phyloP scores from a whole-genome alignment of 306 rosid species.

The Citrullus colocynthis region DNA sequence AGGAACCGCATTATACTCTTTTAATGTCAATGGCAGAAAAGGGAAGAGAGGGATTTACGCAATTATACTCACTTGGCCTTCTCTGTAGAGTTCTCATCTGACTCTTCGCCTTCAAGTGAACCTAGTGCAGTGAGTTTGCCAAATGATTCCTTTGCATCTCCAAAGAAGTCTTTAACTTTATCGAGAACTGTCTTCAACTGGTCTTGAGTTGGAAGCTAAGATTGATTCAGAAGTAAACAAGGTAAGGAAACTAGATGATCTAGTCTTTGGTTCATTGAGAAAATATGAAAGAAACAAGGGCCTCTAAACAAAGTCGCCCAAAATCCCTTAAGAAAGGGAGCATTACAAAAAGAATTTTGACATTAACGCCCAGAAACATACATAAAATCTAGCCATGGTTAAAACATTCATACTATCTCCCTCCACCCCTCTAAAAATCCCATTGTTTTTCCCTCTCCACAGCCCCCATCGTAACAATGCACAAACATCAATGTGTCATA shows the following conservation, averaged over 20 bases:
- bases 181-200: conserved; percentile 67
- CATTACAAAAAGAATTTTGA: too few relatives aligned
- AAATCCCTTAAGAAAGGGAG: background rate
- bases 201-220: conserved; percentile 79
- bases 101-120: conserved; percentile 25
- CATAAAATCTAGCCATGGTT: too few relatives aligned
- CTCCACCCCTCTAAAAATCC: too few relatives aligned
- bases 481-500: too few relatives aligned
- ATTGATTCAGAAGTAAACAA: conserved; percentile 5
- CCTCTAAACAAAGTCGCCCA: too few relatives aligned
- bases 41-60: background rate
- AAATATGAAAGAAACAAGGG: too few relatives aligned
- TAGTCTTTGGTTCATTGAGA: background rate
- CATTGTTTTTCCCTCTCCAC: too few relatives aligned
- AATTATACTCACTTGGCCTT: conserved; percentile 52
- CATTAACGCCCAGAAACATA: too few relatives aligned
- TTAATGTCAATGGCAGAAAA: background rate
- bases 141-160: conserved; percentile 83
- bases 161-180: conserved; percentile 74
- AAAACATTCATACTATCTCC: too few relatives aligned
- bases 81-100: conserved; percentile 26
- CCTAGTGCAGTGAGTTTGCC: conserved; percentile 52
- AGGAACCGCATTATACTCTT: background rate
- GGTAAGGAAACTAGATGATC: background rate
- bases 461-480: too few relatives aligned